Conservation (phyloP, 176 grass and related monocot genomes). For the Musa acuminata region DNA sequence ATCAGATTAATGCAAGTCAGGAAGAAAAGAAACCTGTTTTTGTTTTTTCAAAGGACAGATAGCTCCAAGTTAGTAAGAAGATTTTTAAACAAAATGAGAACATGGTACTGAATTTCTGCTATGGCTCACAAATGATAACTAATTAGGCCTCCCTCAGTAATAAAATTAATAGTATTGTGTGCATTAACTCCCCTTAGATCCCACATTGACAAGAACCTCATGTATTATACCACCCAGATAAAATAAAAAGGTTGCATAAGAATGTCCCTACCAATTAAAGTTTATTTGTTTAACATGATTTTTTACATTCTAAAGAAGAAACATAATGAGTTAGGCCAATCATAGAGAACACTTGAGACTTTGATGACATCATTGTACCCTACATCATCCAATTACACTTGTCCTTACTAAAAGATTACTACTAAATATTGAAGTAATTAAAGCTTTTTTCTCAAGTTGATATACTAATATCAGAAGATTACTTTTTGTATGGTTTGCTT, state of each 20-base stretch:
- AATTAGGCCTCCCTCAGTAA: too few relatives aligned
- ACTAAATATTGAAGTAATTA: too few relatives aligned
- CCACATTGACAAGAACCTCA: too few relatives aligned
- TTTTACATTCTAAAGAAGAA: background rate
- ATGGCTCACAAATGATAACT: background rate
- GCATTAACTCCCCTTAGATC: too few relatives aligned
- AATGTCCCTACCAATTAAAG: background rate
- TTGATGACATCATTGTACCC: too few relatives aligned
- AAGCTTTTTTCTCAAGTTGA: too few relatives aligned
- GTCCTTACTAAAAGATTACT: too few relatives aligned
- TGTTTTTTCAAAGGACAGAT: background rate
- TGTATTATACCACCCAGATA: background rate
- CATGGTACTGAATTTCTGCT: background rate
- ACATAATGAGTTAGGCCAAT: too few relatives aligned
- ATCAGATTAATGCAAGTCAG: too few relatives aligned
- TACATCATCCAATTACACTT: too few relatives aligned
- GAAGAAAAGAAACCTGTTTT: background rate
- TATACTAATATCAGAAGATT: background rate
- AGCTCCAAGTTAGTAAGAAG: background rate
- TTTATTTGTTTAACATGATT: background rate
- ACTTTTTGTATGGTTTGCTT: background rate
- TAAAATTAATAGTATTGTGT: too few relatives aligned
- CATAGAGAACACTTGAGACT: too few relatives aligned
- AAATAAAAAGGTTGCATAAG: background rate
- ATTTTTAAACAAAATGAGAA: conserved; percentile 2